Evolutionary conservation across 371 early-diverging fungal genomes (phyloP).

Genomic region (Sporodiniella umbellata): DNA sequence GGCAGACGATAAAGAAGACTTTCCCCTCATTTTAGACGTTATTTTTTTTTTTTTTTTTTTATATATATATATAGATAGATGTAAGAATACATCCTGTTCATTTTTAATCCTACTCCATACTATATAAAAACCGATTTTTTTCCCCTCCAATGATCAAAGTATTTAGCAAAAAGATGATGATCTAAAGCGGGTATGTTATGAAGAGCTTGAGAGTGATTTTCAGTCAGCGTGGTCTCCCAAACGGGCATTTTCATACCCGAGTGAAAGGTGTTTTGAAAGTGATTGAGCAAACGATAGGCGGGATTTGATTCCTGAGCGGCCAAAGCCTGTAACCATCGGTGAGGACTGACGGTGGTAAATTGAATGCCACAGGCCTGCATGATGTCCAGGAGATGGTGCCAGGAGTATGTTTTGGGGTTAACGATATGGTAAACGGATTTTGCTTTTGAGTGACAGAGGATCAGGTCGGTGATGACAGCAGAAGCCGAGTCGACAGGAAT

Average conservation of each 20-base stretch:
- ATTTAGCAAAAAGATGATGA: neutral
- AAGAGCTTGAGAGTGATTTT: slow-evolving; percentile 7
- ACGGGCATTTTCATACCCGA: slow-evolving; percentile 17
- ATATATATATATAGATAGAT: too few relatives aligned
- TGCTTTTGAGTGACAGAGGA: slow-evolving; percentile 7
- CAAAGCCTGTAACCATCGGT: slow-evolving; percentile 28
- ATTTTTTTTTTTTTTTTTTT: too few relatives aligned
- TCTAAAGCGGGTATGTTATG: slow-evolving; percentile 1
- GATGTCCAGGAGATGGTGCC: slow-evolving; percentile 22
- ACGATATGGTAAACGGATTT: slow-evolving; percentile 32
- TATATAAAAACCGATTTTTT: slow-evolving; percentile 20
- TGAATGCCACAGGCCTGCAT: slow-evolving; percentile 22
- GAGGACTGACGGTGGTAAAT: slow-evolving; percentile 22
- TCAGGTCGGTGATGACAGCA: slow-evolving; percentile 25
- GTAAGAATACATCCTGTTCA: neutral
- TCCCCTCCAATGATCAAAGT: slow-evolving; percentile 13
- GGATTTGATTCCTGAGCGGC: slow-evolving; percentile 33
- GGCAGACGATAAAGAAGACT: slow-evolving; percentile 13
- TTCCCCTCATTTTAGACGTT: neutral
- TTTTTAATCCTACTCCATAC: too few relatives aligned
- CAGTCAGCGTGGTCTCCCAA: slow-evolving; percentile 21
- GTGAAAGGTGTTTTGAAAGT: slow-evolving; percentile 25
- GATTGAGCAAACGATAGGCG: slow-evolving; percentile 26
- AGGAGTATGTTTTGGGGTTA: slow-evolving; percentile 18
- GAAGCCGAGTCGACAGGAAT: slow-evolving; percentile 33